Evolutionary conservation across 371 early-diverging fungal species (phyloP).

Genomic region (Mycotypha africana): DNA sequence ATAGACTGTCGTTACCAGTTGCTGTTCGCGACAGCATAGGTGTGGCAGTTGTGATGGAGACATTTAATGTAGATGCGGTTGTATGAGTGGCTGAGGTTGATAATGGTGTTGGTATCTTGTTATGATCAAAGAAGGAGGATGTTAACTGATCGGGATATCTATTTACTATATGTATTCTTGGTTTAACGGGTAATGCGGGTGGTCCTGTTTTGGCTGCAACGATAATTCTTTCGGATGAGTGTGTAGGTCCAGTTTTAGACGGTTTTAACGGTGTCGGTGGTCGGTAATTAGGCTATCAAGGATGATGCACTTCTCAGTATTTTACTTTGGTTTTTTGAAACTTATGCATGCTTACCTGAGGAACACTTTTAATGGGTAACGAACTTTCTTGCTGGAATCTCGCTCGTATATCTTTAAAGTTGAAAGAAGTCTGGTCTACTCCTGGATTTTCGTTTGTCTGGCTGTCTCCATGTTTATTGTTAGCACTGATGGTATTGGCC

Average conservation of each 20-base stretch:
- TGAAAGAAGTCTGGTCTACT: slow-evolving; percentile 25
- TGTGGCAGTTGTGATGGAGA: slow-evolving; percentile 1
- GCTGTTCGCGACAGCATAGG: slow-evolving; percentile 15
- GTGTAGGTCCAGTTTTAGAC: slow-evolving; percentile 16
- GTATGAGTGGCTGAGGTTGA: background rate
- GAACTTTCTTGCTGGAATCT: slow-evolving; percentile 27
- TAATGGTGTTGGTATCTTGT: too few relatives aligned
- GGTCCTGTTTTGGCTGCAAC: slow-evolving; percentile 17
- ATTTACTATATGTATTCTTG: slow-evolving; percentile 4
- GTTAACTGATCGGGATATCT: slow-evolving; percentile 2
- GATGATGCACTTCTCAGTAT: too few relatives aligned
- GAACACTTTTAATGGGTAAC: slow-evolving; percentile 3
- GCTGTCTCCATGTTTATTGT: too few relatives aligned
- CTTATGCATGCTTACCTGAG: slow-evolving; percentile 9
- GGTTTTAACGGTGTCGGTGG: slow-evolving; percentile 16
- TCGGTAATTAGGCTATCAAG: slow-evolving; percentile 8
- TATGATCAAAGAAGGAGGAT: background rate
- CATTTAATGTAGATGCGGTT: slow-evolving; percentile 7
- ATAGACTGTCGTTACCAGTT: slow-evolving; percentile 19
- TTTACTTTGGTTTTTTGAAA: too few relatives aligned
- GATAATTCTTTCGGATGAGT: slow-evolving; percentile 12
- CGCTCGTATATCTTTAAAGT: slow-evolving; percentile 41
- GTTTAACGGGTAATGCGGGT: slow-evolving; percentile 17
- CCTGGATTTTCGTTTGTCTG: too few relatives aligned
- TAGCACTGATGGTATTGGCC: too few relatives aligned